phyloP scores from a whole-genome alignment of 495 filamentous ascomycete genomes.

The Delitschia confertaspora region DNA sequence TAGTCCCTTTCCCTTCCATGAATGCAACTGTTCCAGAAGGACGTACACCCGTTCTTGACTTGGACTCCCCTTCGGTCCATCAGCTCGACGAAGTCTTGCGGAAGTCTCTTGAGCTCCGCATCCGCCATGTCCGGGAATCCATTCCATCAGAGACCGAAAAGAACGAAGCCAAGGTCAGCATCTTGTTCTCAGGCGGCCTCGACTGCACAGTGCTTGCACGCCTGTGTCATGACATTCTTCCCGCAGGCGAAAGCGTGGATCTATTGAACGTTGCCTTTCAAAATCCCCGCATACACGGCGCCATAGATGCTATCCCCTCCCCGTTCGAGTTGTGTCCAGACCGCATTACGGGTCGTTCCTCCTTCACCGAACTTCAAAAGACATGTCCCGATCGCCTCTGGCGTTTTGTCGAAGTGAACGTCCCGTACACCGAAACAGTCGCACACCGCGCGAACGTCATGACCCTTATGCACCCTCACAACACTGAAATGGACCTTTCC shows the following conservation, averaged over 20 bases:
- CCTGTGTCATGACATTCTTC: constrained; percentile 70
- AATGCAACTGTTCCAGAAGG: constrained; percentile 44
- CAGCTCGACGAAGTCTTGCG: constrained; percentile 12
- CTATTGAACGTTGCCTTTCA: constrained; percentile 95
- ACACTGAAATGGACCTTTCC: constrained; percentile 98
- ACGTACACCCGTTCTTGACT: not conserved
- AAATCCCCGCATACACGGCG: constrained; percentile 56
- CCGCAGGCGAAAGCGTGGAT: constrained; percentile 60
- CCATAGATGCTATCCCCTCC: constrained; percentile 13
- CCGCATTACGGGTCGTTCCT: constrained; percentile 70
- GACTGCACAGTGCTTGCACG: constrained; percentile 87
- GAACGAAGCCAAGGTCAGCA: constrained; percentile 44
- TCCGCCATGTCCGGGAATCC: constrained; percentile 19
- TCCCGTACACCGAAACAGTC: constrained; percentile 68
- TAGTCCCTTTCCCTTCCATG: constrained; percentile 47
- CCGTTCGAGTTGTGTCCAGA: constrained; percentile 82
- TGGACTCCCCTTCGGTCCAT: not conserved
- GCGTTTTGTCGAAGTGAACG: constrained; percentile 78
- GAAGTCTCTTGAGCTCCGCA: constrained; percentile 17
- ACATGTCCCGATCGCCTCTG: constrained; percentile 67
- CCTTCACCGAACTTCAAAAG: constrained; percentile 59
- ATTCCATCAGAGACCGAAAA: constrained; percentile 16
- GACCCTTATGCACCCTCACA: constrained; percentile 78
- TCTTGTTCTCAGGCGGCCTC: constrained; percentile 90
- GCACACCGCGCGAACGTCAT: constrained; percentile 61